Conservation (phyloP, 768 basidiomycete genomes). For the Trametes elegans region DNA sequence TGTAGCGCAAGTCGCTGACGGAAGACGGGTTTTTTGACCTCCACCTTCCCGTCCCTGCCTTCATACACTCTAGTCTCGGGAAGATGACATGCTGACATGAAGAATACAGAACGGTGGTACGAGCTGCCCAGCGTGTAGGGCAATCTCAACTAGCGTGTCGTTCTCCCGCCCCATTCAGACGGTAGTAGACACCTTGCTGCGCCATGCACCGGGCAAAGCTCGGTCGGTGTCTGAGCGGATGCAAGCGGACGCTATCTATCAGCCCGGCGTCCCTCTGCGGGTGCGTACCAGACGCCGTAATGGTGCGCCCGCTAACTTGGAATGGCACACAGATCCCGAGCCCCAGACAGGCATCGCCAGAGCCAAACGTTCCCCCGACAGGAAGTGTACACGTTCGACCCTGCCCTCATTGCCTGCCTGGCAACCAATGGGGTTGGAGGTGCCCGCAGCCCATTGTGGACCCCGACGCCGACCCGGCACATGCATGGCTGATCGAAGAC, state of each 20-base stretch:
- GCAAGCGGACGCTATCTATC: slow-evolving; percentile 84
- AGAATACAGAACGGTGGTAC: slow-evolving; percentile 72
- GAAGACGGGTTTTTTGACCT: neutral
- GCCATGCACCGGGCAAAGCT: slow-evolving; percentile 64
- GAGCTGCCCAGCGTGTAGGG: slow-evolving; percentile 80
- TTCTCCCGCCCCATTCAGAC: slow-evolving; percentile 74
- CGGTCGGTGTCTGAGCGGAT: slow-evolving; percentile 68
- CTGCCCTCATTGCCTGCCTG: slow-evolving; percentile 72
- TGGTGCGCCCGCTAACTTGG: neutral
- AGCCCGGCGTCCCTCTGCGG: slow-evolving; percentile 55
- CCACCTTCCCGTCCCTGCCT: neutral
- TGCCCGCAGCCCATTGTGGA: slow-evolving; percentile 81
- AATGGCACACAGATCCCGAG: slow-evolving; percentile 57
- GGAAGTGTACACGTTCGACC: slow-evolving; percentile 68
- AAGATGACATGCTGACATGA: slow-evolving; percentile 3
- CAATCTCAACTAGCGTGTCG: slow-evolving; percentile 61
- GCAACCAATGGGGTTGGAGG: slow-evolving; percentile 74
- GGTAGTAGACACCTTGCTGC: slow-evolving; percentile 69
- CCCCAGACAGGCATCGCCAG: slow-evolving; percentile 74
- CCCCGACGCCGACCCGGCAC: slow-evolving; percentile 62
- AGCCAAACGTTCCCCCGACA: slow-evolving; percentile 64
- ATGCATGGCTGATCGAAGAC: slow-evolving; percentile 76
- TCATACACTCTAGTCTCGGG: neutral
- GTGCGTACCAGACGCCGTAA: slow-evolving; percentile 34
- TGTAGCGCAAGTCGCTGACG: no score